A percentile compares a stretch with the other conserved stretches of the same genome.
These are phyloP conservation scores for Eimeria praecox DNA, from an alignment of 169 alveolate species.

Conservation along the genomic window DNA sequence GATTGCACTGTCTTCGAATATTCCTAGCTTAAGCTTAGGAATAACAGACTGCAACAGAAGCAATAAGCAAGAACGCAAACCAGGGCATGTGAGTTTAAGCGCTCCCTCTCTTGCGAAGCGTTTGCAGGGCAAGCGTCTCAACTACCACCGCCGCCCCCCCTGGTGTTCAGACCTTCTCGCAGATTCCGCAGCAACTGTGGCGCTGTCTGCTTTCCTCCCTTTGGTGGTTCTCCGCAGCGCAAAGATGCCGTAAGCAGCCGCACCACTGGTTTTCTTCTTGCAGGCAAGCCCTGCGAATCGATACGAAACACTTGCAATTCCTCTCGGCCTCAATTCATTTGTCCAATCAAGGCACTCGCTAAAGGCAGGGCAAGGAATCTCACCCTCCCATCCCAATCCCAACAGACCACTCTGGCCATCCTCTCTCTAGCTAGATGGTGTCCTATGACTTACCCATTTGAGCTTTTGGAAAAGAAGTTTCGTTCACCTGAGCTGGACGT, in stretches of 20 bases:
- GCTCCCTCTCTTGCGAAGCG: neutral
- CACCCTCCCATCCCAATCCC: neutral
- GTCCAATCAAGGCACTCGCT: neutral
- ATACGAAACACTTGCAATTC: neutral
- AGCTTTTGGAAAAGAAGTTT: neutral
- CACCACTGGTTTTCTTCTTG: slow-evolving; percentile 46
- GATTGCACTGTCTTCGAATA: slow-evolving; percentile 38
- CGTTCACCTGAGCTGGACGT: neutral
- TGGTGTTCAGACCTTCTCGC: slow-evolving; percentile 44
- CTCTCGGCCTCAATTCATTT: neutral
- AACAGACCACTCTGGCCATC: neutral
- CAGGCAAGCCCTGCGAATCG: slow-evolving; percentile 22
- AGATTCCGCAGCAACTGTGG: neutral
- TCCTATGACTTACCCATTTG: slow-evolving; percentile 4
- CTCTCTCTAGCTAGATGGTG: neutral
- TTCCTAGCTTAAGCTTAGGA: slow-evolving; percentile 16
- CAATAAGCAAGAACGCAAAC: neutral
- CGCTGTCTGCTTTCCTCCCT: neutral
- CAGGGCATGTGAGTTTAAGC: neutral
- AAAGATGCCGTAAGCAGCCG: slow-evolving; percentile 21
- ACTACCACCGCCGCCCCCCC: neutral
- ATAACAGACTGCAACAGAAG: neutral
- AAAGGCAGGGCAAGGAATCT: neutral
- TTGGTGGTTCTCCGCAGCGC: slow-evolving; percentile 22
- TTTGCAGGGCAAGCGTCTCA: neutral